Evolutionary conservation across 768 basidiomycete species (phyloP).

Genomic region (Mycena haematopus): DNA sequence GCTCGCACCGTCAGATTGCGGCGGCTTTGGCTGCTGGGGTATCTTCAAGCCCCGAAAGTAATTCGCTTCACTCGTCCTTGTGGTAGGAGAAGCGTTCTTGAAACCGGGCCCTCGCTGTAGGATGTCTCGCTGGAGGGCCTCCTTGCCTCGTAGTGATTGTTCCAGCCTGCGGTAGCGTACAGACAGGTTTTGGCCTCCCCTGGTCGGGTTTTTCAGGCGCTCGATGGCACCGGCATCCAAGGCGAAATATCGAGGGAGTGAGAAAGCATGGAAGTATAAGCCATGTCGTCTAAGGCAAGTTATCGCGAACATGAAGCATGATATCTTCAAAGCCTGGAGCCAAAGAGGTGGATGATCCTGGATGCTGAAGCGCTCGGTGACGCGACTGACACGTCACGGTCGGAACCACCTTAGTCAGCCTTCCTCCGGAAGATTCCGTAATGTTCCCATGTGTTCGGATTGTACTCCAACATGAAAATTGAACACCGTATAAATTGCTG

Average conservation of each 20-base stretch:
- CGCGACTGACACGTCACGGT: background rate
- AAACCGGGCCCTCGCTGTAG: constrained; percentile 32
- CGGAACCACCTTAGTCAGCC: no score
- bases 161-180: constrained; percentile 64
- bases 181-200: constrained; percentile 67
- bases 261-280: background rate
- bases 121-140: constrained; percentile 39
- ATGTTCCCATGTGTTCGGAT: no score
- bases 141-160: constrained; percentile 54
- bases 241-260: background rate
- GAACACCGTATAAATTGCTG: no score
- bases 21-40: constrained; percentile 66
- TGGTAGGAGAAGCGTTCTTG: constrained; percentile 5
- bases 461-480: no score
- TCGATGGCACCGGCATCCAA: constrained; percentile 23
- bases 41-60: constrained; percentile 61
- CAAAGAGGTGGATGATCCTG: background rate
- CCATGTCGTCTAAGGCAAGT: background rate
- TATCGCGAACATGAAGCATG: background rate
- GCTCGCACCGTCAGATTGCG: constrained; percentile 68
- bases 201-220: constrained; percentile 32
- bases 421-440: no score
- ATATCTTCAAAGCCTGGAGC: background rate
- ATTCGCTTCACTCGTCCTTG: constrained; percentile 8
- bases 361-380: background rate